These are phyloP conservation scores for Colletotrichum godetiae DNA, from an alignment of 2,329 filamentous ascomycete species.

Conservation along the genomic window DNA sequence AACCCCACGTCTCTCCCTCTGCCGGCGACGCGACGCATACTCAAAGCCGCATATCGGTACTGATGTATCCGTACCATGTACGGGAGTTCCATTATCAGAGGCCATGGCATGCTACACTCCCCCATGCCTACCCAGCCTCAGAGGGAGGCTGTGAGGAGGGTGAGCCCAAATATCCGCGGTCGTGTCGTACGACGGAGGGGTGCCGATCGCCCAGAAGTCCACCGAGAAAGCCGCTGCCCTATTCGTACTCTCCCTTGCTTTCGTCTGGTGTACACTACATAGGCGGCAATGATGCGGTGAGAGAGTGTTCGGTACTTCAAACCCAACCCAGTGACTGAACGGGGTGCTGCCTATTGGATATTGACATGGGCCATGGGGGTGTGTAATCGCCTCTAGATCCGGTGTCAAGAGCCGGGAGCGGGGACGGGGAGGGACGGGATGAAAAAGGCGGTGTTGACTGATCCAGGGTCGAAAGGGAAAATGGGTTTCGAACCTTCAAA, in stretches of 20 bases:
- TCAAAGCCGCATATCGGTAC: too few relatives aligned
- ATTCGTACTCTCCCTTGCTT: neutral
- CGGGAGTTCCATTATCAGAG: neutral
- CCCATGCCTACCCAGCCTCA: neutral
- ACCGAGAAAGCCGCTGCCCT: constrained; percentile 8
- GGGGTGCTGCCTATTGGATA: neutral
- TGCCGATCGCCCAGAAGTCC: constrained; percentile 24
- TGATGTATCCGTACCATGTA: constrained; percentile 16
- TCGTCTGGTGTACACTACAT: neutral
- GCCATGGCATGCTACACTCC: neutral
- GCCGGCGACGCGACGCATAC: too few relatives aligned
- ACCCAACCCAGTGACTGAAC: neutral
- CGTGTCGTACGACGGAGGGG: constrained; percentile 25
- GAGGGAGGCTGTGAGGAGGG: neutral
- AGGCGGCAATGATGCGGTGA: neutral
- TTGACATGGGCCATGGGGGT: neutral
- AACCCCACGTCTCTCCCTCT: neutral
- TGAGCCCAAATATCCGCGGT: neutral
- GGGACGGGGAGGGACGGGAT: neutral
- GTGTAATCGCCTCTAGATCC: neutral
- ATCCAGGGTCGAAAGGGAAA: neutral
- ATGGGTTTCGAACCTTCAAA: constrained; percentile 9
- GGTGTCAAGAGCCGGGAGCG: neutral
- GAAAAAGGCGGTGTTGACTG: constrained; percentile 24
- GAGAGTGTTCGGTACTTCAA: constrained; percentile 6